Evolutionary conservation across 106 monocot species (phyloP), one percentile per base, ranked within the genome.

Genomic region (Apostasia shenzhenica): DNA sequence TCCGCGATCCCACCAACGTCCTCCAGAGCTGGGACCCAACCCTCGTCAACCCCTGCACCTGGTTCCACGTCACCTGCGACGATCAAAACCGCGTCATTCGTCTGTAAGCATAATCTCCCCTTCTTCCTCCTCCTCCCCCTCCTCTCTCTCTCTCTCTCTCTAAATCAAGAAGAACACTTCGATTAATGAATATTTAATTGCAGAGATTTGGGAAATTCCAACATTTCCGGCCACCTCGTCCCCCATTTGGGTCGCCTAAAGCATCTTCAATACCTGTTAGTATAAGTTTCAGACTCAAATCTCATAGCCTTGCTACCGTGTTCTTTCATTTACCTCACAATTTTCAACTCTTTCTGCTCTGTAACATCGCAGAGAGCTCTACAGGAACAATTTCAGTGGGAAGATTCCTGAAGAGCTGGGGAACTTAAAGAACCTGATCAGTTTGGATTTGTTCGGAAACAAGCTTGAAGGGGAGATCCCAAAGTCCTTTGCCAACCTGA

Each of bases 1-100:
- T 99, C 2, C 63, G 72, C 57, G 97, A 99, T 66, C 97, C 97
- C 41, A 85, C 69, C 71, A 87, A 87, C 69, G 92, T 99, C 7
- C 77, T 99, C 54, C 89, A 85, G 85, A 99, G 92, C 79, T 99
- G 97, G 97, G 97, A 99, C 54, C 92, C 92, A 38, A 95, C 95
- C 37, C 87, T 94, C 54, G 88, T 95, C 56, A 91, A 91, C 81
- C 94, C 94, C 46, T 95, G 91, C 81, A 95, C 91, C 56, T 95
- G 94, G 91, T 95, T 91, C 73, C 94, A 95, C 46, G 81, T 95
- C 75, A 91, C 92, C 71, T 92, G 92, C 75, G 80, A 95, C 68
- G 71, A 75, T 40, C 67, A 75, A 75, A 91, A 80, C 80, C 87
- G 74, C 41, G 95, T 95, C 59, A 86, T 95, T 48, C 85, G 95